A percentile compares a stretch with the other conserved stretches of the same genome.
Evolutionary conservation across 805 yeast species (phyloP).

Genomic region (Myxozyma sirexii): DNA sequence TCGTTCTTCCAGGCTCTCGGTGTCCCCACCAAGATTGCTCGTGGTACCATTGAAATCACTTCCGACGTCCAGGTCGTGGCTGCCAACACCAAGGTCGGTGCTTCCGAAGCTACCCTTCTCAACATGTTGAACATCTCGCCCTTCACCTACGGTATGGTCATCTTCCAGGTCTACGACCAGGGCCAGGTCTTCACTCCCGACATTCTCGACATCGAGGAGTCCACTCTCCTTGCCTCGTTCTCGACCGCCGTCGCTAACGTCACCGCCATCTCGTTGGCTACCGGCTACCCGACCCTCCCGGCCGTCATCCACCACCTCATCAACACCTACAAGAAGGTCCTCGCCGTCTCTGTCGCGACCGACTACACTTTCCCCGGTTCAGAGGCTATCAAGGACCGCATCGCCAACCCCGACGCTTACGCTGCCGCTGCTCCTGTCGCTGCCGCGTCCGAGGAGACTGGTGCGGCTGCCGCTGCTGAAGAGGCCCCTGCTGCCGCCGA

Average conservation of each 20-base stretch:
- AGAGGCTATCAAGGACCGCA: slow-evolving; percentile 98
- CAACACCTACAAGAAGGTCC: slow-evolving; percentile 98
- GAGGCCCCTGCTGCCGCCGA: slow-evolving; percentile 62
- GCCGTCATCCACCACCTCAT: slow-evolving; percentile 98
- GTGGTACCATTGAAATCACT: slow-evolving; percentile 99
- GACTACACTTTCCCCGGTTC: slow-evolving; percentile 99
- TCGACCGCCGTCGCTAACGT: slow-evolving; percentile 89
- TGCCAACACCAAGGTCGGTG: slow-evolving; percentile 88
- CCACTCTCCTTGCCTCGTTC: slow-evolving; percentile 90
- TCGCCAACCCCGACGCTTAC: slow-evolving; percentile 99
- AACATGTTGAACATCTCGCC: slow-evolving; percentile 99
- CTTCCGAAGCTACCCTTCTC: slow-evolving; percentile 97
- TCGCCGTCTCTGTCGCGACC: slow-evolving; percentile 97
- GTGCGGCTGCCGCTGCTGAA: slow-evolving; percentile 59
- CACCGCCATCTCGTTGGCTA: slow-evolving; percentile 95
- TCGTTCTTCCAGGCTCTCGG: slow-evolving; percentile 99
- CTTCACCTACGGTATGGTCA: slow-evolving; percentile 97
- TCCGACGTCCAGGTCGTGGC: slow-evolving; percentile 94
- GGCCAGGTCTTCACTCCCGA: slow-evolving; percentile 98
- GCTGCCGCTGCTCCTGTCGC: slow-evolving; percentile 99
- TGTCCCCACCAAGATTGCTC: slow-evolving; percentile 99
- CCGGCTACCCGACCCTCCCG: slow-evolving; percentile 99
- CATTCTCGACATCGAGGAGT: slow-evolving; percentile 98
- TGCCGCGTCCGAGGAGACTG: slow-evolving; percentile 37
- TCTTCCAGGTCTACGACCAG: slow-evolving; percentile 96